A percentile compares a stretch with the other conserved stretches of the same genome.
Evolutionary conservation across 2,329 filamentous ascomycete species (phyloP).

Genomic region (Paecilomyces dactylethromorphus): DNA sequence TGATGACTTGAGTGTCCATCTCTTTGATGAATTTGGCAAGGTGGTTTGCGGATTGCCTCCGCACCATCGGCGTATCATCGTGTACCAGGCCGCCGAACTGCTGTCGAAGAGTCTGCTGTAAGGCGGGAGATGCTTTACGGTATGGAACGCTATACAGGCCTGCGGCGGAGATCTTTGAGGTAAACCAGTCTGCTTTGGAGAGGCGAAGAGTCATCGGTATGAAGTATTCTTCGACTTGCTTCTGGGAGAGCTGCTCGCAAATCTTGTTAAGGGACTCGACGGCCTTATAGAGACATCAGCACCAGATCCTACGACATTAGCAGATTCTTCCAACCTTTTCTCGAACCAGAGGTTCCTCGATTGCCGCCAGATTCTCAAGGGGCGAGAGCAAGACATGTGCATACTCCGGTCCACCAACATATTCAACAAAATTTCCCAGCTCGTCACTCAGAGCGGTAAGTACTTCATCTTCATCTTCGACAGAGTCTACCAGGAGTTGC

Average conservation of each 20-base stretch:
- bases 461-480: slow-evolving; percentile 98
- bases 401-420: slow-evolving; percentile 88
- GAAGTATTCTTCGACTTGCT: slow-evolving; percentile 96
- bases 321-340: slow-evolving; percentile 67
- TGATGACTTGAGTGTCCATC: slow-evolving; percentile 84
- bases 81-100: slow-evolving; percentile 91
- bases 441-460: slow-evolving; percentile 95
- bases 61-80: slow-evolving; percentile 98
- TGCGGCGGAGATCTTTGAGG: slow-evolving; percentile 95
- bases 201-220: slow-evolving; percentile 92
- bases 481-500: slow-evolving; percentile 64
- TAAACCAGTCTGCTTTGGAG: slow-evolving; percentile 99
- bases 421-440: slow-evolving; percentile 93
- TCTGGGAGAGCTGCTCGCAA: slow-evolving; percentile 80
- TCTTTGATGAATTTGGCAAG: slow-evolving; percentile 96
- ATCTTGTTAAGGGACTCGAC: slow-evolving; percentile 99
- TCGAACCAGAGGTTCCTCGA: slow-evolving; percentile 94
- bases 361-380: slow-evolving; percentile 94
- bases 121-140: slow-evolving; percentile 76
- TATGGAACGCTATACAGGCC: slow-evolving; percentile 93
- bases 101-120: slow-evolving; percentile 85
- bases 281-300: slow-evolving; percentile 51
- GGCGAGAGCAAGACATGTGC: slow-evolving; percentile 95
- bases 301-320: slow-evolving; percentile 4
- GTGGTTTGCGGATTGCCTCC: slow-evolving; percentile 92